Evolutionary conservation across 345 rosid species (phyloP).

Genomic region (Sisymbrium altissimum): DNA sequence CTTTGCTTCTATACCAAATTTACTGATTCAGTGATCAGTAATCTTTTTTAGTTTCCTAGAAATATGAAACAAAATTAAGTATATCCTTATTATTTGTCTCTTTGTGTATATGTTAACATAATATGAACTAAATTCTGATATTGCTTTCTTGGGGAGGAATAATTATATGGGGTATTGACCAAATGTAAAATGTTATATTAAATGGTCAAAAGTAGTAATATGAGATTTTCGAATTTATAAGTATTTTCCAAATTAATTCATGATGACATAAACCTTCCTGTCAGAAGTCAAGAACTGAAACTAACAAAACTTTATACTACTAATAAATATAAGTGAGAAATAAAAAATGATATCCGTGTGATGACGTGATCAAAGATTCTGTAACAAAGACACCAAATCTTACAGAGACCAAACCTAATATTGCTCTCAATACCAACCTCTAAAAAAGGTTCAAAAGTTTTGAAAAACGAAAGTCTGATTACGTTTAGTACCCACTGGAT

Average conservation of each 20-base stretch:
- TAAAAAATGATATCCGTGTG: conserved; percentile 36
- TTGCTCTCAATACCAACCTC: conserved; percentile 41
- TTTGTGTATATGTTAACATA: neutral
- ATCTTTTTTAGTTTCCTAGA: neutral
- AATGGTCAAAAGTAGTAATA: conserved; percentile 28
- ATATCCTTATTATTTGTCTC: neutral
- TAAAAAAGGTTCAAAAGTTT: neutral
- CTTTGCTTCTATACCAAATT: conserved; percentile 24
- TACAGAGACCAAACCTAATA: conserved; percentile 32
- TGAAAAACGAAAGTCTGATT: neutral
- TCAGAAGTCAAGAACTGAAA: conserved; percentile 59
- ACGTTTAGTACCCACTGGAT: conserved; percentile 7
- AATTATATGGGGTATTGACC: conserved; percentile 25
- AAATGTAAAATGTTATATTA: conserved; percentile 24
- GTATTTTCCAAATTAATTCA: conserved; percentile 21
- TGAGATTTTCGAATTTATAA: neutral
- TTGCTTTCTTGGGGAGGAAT: neutral
- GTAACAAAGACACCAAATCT: conserved; percentile 41
- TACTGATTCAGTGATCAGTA: conserved; percentile 3
- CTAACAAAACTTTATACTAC: conserved; percentile 15
- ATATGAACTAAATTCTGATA: neutral
- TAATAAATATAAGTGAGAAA: neutral
- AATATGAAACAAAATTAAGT: neutral
- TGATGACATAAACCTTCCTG: conserved; percentile 52
- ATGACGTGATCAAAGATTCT: conserved; percentile 83